Evolutionary conservation across 1,284 basidiomycete species (phyloP).

Genomic region (Puccinia triticina): DNA sequence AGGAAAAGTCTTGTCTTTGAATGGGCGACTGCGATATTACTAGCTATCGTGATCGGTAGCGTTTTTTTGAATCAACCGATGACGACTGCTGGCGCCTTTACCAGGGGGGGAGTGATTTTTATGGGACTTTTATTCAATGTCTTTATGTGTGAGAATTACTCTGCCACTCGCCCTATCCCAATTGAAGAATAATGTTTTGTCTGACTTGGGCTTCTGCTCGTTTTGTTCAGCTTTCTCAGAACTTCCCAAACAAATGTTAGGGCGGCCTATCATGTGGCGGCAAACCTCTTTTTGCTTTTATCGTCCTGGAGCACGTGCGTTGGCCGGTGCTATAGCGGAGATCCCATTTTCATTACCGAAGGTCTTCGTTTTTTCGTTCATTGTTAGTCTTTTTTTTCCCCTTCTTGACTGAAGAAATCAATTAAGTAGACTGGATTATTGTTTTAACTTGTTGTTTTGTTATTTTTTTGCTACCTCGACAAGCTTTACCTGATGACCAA

Average conservation of each 20-base stretch:
- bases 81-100: conserved; percentile 79
- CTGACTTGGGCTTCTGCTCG: not conserved
- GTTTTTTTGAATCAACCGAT: conserved; percentile 68
- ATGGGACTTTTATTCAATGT: conserved; percentile 59
- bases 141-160: conserved; percentile 14
- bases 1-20: conserved; percentile 54
- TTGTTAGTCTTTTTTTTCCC: conserved; percentile 44
- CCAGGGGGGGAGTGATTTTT: conserved; percentile 82
- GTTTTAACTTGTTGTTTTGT: not conserved
- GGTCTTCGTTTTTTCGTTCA: conserved; percentile 45
- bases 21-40: conserved; percentile 60
- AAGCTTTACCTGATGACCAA: conserved; percentile 61
- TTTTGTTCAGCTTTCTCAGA: conserved; percentile 69
- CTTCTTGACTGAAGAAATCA: not conserved
- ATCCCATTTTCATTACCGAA: conserved; percentile 62
- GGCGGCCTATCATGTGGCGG: conserved; percentile 70
- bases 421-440: not conserved
- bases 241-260: conserved; percentile 61
- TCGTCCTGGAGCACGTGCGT: conserved; percentile 72
- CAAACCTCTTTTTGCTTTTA: conserved; percentile 76
- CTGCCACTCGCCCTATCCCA: not conserved
- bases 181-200: not conserved
- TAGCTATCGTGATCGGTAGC: conserved; percentile 74
- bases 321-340: conserved; percentile 66
- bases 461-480: not conserved